phyloP scores from a whole-genome alignment of 2,329 filamentous ascomycete genomes.

The Aspergillus arachidicola region DNA sequence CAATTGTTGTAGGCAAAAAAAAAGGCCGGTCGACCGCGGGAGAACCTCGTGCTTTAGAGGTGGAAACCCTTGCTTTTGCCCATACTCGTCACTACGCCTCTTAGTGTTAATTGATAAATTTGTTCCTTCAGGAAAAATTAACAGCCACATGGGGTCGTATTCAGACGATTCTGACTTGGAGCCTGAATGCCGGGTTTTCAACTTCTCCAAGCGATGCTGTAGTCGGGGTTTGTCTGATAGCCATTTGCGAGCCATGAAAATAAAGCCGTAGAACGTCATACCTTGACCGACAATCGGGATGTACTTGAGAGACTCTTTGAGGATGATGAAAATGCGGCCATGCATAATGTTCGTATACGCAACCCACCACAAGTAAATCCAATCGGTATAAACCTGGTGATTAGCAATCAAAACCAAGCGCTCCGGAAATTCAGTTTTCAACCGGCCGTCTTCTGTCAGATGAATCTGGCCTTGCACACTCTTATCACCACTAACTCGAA shows the following conservation, averaged over 20 bases:
- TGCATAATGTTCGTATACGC: slow-evolving; percentile 67
- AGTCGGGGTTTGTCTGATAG: slow-evolving; percentile 62
- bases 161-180: slow-evolving; percentile 50
- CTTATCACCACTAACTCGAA: slow-evolving; percentile 63
- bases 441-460: slow-evolving; percentile 57
- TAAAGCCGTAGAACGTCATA: slow-evolving; percentile 68
- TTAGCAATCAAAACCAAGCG: slow-evolving; percentile 65
- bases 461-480: slow-evolving; percentile 62
- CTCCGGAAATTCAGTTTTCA: slow-evolving; percentile 63
- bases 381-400: slow-evolving; percentile 70
- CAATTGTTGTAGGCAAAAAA: slow-evolving; percentile 64
- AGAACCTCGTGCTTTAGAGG: slow-evolving; percentile 63
- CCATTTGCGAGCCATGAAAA: slow-evolving; percentile 67
- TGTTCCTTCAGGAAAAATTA: slow-evolving; percentile 68
- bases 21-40: slow-evolving; percentile 62
- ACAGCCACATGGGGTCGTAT: slow-evolving; percentile 66
- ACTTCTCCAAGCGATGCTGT: slow-evolving; percentile 57
- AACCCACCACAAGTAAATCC: slow-evolving; percentile 70
- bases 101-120: slow-evolving; percentile 61
- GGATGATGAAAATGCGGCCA: slow-evolving; percentile 66
- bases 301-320: slow-evolving; percentile 67
- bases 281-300: slow-evolving; percentile 65
- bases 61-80: slow-evolving; percentile 58
- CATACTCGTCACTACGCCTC: slow-evolving; percentile 59
- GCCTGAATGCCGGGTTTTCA: slow-evolving; percentile 55